Evolutionary conservation across 345 rosid genomes (phyloP).

Genomic region (Brassica napus): DNA sequence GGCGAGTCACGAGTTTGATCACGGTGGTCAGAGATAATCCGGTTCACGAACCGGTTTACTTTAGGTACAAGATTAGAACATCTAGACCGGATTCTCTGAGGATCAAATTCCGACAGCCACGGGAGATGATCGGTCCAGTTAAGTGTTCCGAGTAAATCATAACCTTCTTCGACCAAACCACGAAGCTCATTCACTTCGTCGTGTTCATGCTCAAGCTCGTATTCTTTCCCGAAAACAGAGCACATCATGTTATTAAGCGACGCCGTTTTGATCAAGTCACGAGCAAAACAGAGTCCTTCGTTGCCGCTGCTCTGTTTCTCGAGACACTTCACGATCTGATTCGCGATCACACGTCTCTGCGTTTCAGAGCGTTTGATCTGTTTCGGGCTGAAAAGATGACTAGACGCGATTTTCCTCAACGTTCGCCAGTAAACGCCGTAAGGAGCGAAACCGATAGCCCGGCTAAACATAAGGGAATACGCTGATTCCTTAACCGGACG

Average conservation of each 20-base stretch:
- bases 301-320: conserved; percentile 11
- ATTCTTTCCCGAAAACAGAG: conserved; percentile 65
- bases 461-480: conserved; percentile 63
- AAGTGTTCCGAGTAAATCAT: conserved; percentile 58
- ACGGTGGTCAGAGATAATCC: conserved; percentile 59
- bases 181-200: conserved; percentile 51
- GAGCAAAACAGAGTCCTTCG: conserved; percentile 36
- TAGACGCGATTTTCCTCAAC: conserved; percentile 56
- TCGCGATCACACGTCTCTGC: conserved; percentile 50
- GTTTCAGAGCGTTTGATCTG: conserved; percentile 54
- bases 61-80: conserved; percentile 62
- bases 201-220: conserved; percentile 40
- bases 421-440: conserved; percentile 81
- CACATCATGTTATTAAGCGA: conserved; percentile 77
- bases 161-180: conserved; percentile 68
- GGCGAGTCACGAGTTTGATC: conserved; percentile 31
- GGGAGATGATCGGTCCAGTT: conserved; percentile 79
- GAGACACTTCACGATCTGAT: conserved; percentile 47
- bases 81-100: conserved; percentile 64
- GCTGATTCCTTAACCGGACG: conserved; percentile 83
- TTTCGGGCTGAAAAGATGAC: conserved; percentile 64
- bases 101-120: conserved; percentile 62
- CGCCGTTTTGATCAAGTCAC: conserved; percentile 61
- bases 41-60: conserved; percentile 64
- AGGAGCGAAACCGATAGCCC: conserved; percentile 80